A percentile compares a stretch with the other conserved stretches of the same genome.
phyloP scores from a whole-genome alignment of 306 rosid genomes.

The Lathyrus oleraceus region DNA sequence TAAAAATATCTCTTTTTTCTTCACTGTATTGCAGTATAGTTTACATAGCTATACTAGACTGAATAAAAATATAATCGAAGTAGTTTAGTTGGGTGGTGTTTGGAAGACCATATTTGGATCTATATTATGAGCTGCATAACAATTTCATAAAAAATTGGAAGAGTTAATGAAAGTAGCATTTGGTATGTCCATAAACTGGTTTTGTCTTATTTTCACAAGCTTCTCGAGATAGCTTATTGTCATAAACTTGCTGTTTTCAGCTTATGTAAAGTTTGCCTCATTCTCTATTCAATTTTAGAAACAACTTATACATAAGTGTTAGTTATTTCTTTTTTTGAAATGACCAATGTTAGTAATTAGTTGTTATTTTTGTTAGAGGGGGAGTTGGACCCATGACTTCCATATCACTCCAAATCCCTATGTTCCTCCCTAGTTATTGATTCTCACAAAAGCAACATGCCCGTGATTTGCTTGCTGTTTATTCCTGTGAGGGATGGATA shows the following conservation, averaged over 20 bases:
- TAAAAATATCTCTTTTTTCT: conserved; percentile 14
- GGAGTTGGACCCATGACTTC: too few species aligned
- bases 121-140: not conserved
- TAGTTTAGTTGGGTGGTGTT: not conserved
- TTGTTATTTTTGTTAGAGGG: too few species aligned
- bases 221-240: not conserved
- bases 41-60: conserved; percentile 6
- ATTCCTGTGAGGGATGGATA: not conserved
- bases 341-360: too few species aligned
- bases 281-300: not conserved
- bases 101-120: not conserved
- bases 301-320: not conserved
- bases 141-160: not conserved
- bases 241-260: not conserved
- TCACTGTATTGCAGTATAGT: conserved; percentile 7
- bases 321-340: too few species aligned
- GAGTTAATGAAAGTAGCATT: not conserved
- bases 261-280: not conserved
- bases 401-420: too few species aligned
- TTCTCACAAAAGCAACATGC: not conserved
- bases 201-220: not conserved
- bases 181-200: not conserved
- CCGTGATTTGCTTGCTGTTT: not conserved
- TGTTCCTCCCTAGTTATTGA: not conserved
- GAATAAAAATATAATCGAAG: not conserved